Conservation (phyloP, 768 basidiomycete species). For the Phlebiopsis flavidoalba region DNA sequence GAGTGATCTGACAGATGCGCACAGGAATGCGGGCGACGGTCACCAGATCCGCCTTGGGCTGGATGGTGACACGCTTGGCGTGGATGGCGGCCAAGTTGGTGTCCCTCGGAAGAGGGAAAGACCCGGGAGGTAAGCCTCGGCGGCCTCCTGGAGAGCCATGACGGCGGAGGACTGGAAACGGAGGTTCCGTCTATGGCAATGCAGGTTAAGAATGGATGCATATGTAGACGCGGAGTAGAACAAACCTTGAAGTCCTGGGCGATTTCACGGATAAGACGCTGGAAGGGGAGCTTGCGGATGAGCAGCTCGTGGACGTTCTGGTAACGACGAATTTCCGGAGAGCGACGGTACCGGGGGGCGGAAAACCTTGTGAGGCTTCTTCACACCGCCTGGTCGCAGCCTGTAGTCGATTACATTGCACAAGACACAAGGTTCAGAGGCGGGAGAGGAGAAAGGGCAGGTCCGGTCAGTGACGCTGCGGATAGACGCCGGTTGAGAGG, state of each 20-base stretch:
- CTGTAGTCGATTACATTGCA: slow-evolving; percentile 25
- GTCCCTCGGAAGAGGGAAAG: slow-evolving; percentile 68
- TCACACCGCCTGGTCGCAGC: slow-evolving; percentile 79
- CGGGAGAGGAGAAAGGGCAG: neutral
- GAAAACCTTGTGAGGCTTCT: slow-evolving; percentile 99
- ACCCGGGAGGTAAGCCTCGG: slow-evolving; percentile 81
- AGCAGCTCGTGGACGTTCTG: slow-evolving; percentile 98
- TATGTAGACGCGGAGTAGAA: slow-evolving; percentile 9
- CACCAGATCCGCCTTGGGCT: slow-evolving; percentile 83
- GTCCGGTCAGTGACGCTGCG: neutral
- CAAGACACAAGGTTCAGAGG: neutral
- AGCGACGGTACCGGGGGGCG: slow-evolving; percentile 94
- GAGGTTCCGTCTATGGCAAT: slow-evolving; percentile 54
- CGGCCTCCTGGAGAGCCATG: slow-evolving; percentile 83
- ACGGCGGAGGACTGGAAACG: slow-evolving; percentile 93
- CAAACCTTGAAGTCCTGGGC: slow-evolving; percentile 86
- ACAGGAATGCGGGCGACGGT: slow-evolving; percentile 18
- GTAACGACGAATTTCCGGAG: slow-evolving; percentile 98
- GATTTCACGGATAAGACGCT: slow-evolving; percentile 93
- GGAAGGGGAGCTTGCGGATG: slow-evolving; percentile 99
- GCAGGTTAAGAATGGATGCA: neutral
- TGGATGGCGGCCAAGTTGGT: slow-evolving; percentile 85
- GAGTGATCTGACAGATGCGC: neutral
- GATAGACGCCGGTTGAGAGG: neutral
- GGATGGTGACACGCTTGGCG: slow-evolving; percentile 81